phyloP scores from a whole-genome alignment of 768 basidiomycete species.

The Tulasnella sp. region DNA sequence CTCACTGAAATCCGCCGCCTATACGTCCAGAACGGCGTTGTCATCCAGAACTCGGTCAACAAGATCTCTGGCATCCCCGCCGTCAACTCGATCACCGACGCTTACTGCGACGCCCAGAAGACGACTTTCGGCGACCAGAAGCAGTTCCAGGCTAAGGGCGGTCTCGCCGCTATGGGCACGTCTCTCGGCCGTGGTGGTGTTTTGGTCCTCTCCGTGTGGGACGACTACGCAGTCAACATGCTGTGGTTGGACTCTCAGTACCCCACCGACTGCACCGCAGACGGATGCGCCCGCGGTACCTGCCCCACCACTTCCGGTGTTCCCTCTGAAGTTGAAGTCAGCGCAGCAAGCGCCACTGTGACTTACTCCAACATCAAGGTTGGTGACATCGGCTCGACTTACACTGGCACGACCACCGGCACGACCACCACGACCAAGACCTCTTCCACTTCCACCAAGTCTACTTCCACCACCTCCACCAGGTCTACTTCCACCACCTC shows the following conservation, averaged over 20 bases:
- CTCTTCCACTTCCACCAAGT: background rate
- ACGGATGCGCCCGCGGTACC: constrained; percentile 21
- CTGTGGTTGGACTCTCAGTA: constrained; percentile 17
- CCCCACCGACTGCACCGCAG: constrained; percentile 4
- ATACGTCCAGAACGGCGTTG: constrained; percentile 42
- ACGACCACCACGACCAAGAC: background rate
- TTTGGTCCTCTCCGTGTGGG: constrained; percentile 46
- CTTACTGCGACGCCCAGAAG: constrained; percentile 22
- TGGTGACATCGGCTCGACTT: background rate
- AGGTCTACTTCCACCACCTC: background rate
- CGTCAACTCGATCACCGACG: constrained; percentile 23
- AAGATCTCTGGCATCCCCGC: constrained; percentile 39
- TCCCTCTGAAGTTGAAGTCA: constrained; percentile 17
- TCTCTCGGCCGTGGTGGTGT: constrained; percentile 41
- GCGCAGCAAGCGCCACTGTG: constrained; percentile 10
- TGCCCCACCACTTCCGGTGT: constrained; percentile 20
- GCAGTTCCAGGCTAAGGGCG: constrained; percentile 38
- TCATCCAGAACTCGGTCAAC: constrained; percentile 45
- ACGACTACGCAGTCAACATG: constrained; percentile 49
- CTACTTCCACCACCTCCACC: background rate
- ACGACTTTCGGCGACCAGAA: constrained; percentile 39
- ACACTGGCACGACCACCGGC: background rate
- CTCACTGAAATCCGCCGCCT: constrained; percentile 43
- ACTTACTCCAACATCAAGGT: background rate
- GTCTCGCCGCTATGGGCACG: constrained; percentile 33